Evolutionary conservation across 441 rosid genomes (phyloP), one percentile per base, ranked within the genome.

Genomic region (Syzygium malaccense): DNA sequence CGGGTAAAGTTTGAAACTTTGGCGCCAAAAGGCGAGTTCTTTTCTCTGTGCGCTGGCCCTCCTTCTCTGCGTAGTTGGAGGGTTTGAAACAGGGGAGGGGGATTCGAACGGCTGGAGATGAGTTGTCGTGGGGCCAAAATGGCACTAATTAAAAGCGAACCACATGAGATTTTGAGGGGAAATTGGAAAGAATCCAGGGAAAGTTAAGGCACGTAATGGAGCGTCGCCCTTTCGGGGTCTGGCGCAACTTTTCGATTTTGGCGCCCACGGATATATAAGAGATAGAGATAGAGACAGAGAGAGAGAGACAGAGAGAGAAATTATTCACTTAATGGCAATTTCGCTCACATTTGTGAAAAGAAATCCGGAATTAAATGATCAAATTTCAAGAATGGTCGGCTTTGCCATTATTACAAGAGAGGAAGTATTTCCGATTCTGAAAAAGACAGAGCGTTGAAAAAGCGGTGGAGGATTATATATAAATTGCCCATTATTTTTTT

Each of bases 1-100:
- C 17, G 60, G 53, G 45, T 12, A 12, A 89, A 68, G 80, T 56
- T 94, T 90, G 28, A 41, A 87, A 88, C 84, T 87, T 87, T 64
- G 62, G 58, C 30, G 19, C 4, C 51, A 53, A 53, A 49, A 15
- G 8, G 18, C 41, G 75, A 32, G 75, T 30, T 64, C 17, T 66
- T 8, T 41, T 41, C 13, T 37, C 83, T 23, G 6, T 20, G 17
- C 1, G 83, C 83, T 37, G 13, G 14, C 83, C 41, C 51, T 25
- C 11, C 48, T 45, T 45, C 48, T 1, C 48, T 7, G 48, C 26
- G 83, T 75, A 3, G 83, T 23, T 5, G 51, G 51, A 14, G 41
- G 11, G 83, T 23, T 75, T 37, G 41, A 17, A 75, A 23, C n/a
- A 41, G n/a, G 83, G 23, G 18, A 28, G 51, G 17, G 15, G 26